Evolutionary conservation across 148 eudicot species (phyloP).

Genomic region (Rhododendron griersonianum): DNA sequence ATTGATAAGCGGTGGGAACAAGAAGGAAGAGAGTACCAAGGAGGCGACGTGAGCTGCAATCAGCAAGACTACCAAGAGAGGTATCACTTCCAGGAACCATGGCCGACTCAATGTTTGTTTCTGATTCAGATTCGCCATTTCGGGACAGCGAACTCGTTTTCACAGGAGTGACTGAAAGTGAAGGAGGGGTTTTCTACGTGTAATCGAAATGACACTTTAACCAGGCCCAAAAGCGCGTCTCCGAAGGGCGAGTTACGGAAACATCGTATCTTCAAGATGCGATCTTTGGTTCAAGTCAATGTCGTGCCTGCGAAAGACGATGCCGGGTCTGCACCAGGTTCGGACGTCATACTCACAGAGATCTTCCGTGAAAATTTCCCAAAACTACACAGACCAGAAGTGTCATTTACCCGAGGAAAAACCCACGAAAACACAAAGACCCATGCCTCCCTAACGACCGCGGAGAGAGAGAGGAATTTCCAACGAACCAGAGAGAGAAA

Average conservation of each 20-base stretch:
- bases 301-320: no score
- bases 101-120: slow-evolving; percentile 18
- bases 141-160: background rate
- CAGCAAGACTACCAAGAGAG: slow-evolving; percentile 36
- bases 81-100: slow-evolving; percentile 36
- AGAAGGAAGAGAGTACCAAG: slow-evolving; percentile 18
- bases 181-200: background rate
- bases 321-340: no score
- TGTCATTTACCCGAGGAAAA: no score
- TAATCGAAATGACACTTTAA: no score
- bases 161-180: background rate
- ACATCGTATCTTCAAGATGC: no score
- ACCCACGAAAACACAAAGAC: background rate
- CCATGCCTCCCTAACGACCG: background rate
- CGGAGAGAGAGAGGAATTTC: background rate
- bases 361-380: no score
- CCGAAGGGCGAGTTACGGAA: no score
- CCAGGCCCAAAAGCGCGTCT: no score
- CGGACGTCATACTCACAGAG: no score
- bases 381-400: no score
- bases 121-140: slow-evolving; percentile 28
- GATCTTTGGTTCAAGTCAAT: no score
- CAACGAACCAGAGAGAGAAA: background rate
- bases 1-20: background rate
- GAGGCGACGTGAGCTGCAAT: slow-evolving; percentile 41